These are phyloP conservation scores for Camellia oleifera DNA, from an alignment of 179 eudicot species.

Conservation along the genomic window DNA sequence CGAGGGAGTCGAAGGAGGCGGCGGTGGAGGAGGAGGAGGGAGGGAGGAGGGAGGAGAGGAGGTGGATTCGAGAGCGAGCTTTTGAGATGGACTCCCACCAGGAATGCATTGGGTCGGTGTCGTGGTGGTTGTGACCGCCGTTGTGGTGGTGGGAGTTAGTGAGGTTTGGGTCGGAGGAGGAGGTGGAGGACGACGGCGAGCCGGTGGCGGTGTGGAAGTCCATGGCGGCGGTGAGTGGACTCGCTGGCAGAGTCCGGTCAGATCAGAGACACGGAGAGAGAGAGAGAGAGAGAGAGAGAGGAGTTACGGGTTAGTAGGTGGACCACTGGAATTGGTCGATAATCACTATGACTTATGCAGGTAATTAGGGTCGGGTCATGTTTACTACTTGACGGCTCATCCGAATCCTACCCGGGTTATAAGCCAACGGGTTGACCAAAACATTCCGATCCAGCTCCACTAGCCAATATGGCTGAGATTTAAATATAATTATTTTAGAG, in stretches of 20 bases:
- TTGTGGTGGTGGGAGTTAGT: constrained; percentile 14
- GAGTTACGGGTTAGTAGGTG: neutral
- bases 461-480: too few species aligned
- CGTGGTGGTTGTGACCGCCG: constrained; percentile 13
- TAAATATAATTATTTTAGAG: too few species aligned
- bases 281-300: neutral
- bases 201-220: constrained; percentile 27
- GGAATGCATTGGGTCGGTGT: constrained; percentile 63
- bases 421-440: neutral
- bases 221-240: constrained; percentile 13
- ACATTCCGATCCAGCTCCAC: too few species aligned
- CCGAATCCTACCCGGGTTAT: neutral
- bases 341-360: neutral
- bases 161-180: constrained; percentile 23
- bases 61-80: constrained; percentile 69
- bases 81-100: constrained; percentile 92
- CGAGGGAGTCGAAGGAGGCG: constrained; percentile 46
- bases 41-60: constrained; percentile 52
- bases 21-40: constrained; percentile 16
- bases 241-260: neutral
- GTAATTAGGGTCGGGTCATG: neutral
- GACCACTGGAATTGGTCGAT: neutral
- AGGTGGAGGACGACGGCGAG: constrained; percentile 35
- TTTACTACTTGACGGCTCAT: neutral
- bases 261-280: neutral